Conservation (phyloP, 2,329 filamentous ascomycete species). For the Clarireedia monteithiana region DNA sequence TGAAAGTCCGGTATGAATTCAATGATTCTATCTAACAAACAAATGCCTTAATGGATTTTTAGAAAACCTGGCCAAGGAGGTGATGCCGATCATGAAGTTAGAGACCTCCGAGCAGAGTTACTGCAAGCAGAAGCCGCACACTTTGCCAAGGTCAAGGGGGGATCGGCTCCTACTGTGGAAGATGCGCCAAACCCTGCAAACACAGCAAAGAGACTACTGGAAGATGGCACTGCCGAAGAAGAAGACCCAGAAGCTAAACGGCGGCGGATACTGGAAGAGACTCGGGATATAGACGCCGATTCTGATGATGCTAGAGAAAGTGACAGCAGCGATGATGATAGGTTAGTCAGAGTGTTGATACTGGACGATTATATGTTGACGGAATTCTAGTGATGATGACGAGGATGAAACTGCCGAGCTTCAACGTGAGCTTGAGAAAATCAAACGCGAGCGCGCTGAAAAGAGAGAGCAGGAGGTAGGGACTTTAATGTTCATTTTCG, state of each 20-base stretch:
- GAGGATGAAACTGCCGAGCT: slow-evolving; percentile 84
- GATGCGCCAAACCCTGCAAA: slow-evolving; percentile 48
- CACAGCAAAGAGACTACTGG: slow-evolving; percentile 57
- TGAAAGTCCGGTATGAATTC: slow-evolving; percentile 67
- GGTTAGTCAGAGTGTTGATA: slow-evolving; percentile 27
- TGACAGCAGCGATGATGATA: slow-evolving; percentile 54
- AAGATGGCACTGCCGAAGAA: slow-evolving; percentile 37
- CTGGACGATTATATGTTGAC: slow-evolving; percentile 21
- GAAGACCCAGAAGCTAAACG: slow-evolving; percentile 77
- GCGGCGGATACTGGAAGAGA: slow-evolving; percentile 78
- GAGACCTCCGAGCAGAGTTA: slow-evolving; percentile 84
- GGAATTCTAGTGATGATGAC: slow-evolving; percentile 51
- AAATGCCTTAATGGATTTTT: slow-evolving; percentile 18
- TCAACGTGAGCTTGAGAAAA: slow-evolving; percentile 88
- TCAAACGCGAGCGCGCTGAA: slow-evolving; percentile 73
- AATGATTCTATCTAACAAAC: not conserved
- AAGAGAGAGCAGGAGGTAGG: slow-evolving; percentile 65
- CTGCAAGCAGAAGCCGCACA: slow-evolving; percentile 82
- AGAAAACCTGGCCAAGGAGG: slow-evolving; percentile 85
- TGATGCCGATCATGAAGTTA: slow-evolving; percentile 58
- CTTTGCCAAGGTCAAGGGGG: slow-evolving; percentile 75
- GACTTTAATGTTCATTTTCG: not conserved
- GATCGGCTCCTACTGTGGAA: slow-evolving; percentile 36
- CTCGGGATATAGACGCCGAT: slow-evolving; percentile 79
- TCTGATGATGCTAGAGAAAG: slow-evolving; percentile 55